These are phyloP conservation scores for cucumber (Cucumis sativus) DNA, from an alignment of 306 rosid genomes.

Conservation along the genomic window Cucumber_9930_V3 NC_026661.2:2506501-2507000, in stretches of 20 bases:
- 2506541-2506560: not conserved
- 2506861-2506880: slow-evolving; percentile 86
- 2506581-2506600: slow-evolving; percentile 68
- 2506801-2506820: slow-evolving; percentile 11
- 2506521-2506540: not conserved
- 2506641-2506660: slow-evolving; percentile 29
- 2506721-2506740: slow-evolving; percentile 66
- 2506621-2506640: slow-evolving; percentile 34
- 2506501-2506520: slow-evolving; percentile 3
- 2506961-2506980: not conserved
- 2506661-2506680: slow-evolving; percentile 73
- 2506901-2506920: slow-evolving; percentile 85
- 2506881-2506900: slow-evolving; percentile 84
- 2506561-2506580: slow-evolving; percentile 90
- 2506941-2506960: not conserved
- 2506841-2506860: slow-evolving; percentile 53
- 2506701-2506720: slow-evolving; percentile 22
- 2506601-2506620: slow-evolving; percentile 67
- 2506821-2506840: slow-evolving; percentile 21
- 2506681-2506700: slow-evolving; percentile 13
- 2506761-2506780: slow-evolving; percentile 23
- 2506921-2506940: slow-evolving; percentile 10
- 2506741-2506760: slow-evolving; percentile 83
- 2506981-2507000: not conserved
- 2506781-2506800: slow-evolving; percentile 10